Evolutionary conservation across 495 filamentous ascomycete genomes (phyloP).

Genomic region (Xylaria intraflava): DNA sequence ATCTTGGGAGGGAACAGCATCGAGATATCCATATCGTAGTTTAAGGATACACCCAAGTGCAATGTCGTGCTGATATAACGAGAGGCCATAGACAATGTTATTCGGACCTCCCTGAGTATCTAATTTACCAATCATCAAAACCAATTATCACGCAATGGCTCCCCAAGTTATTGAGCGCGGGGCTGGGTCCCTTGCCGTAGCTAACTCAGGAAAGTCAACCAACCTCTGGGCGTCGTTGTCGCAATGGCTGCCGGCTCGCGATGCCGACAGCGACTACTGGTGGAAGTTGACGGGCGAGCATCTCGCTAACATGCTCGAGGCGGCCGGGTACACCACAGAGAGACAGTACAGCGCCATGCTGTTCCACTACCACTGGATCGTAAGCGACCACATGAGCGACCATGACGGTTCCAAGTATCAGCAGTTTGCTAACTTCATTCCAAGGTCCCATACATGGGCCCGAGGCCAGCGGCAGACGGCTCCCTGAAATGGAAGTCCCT

Average conservation of each 20-base stretch:
- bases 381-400: not conserved
- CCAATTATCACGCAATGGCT: not conserved
- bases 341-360: conserved; percentile 4
- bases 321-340: not conserved
- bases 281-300: conserved; percentile 6
- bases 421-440: not conserved
- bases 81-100: not conserved
- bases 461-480: conserved; percentile 5
- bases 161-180: not conserved
- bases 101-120: not conserved
- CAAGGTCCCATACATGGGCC: conserved; percentile 5
- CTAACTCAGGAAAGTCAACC: too few relatives aligned
- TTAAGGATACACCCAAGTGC: not conserved
- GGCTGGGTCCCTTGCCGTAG: too few relatives aligned
- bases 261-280: conserved; percentile 3
- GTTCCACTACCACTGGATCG: conserved; percentile 9
- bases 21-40: not conserved
- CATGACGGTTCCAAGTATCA: not conserved
- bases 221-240: not conserved
- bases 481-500: conserved; percentile 13
- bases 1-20: not conserved
- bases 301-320: conserved; percentile 1
- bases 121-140: not conserved
- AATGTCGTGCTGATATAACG: not conserved
- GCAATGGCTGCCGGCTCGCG: not conserved